phyloP scores from a whole-genome alignment of 78 protist genomes.

The Dictyostelium capitatum region DNA sequence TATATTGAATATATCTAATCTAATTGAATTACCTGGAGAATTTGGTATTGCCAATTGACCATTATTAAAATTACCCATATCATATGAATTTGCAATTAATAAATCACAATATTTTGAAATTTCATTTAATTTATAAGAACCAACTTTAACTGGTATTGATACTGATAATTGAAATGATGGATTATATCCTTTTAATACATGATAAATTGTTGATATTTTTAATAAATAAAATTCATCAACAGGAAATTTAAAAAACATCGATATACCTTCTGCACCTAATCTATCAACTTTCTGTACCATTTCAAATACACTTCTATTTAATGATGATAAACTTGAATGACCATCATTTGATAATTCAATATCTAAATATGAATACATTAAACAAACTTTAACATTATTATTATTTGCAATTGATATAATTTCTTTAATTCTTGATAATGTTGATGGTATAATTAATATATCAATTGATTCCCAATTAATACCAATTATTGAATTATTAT shows the following conservation, averaged over 20 bases:
- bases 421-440: not conserved
- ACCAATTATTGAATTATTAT: not conserved
- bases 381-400: not conserved
- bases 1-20: not conserved
- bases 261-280: not conserved
- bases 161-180: not conserved
- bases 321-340: too few species aligned
- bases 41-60: not conserved
- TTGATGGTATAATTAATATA: not conserved
- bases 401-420: not conserved
- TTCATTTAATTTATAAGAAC: not conserved
- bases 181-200: not conserved
- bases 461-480: slow-evolving; percentile 15
- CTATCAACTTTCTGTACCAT: too few species aligned
- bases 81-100: not conserved
- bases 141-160: not conserved
- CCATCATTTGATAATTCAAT: too few species aligned
- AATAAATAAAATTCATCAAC: not conserved
- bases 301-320: too few species aligned
- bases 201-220: not conserved
- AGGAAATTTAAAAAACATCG: not conserved
- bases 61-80: not conserved
- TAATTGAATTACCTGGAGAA: not conserved
- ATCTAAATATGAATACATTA: not conserved
- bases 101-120: not conserved